Base-by-base conservation (phyloP, 2,329 filamentous ascomycete genomes). In the Nemania abortiva region DNA sequence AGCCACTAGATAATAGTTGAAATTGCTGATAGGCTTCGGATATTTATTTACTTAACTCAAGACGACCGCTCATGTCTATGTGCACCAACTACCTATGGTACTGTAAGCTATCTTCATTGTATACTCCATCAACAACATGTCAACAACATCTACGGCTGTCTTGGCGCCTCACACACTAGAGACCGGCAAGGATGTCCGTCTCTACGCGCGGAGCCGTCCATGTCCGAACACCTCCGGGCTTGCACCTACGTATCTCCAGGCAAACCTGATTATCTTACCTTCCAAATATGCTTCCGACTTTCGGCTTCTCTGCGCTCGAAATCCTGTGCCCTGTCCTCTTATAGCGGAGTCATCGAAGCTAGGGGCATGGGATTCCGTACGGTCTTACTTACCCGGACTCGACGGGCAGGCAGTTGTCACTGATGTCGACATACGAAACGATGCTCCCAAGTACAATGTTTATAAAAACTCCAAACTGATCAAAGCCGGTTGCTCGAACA, bases 301-400 rank as follows among this genome's bases (percentile, higher is more conserved):
- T 76, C 83, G 85, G 13, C 76, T 83, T 20, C 84, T 91, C 27
- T 91, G 89, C 76, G 81, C 82, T 1, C 84, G 88, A 57, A 91
- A 91, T 71, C 87, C 89, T 2, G 88, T 90, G 0, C 85, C 89
- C 0, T 91, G 89, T 72, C 89, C 89, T 0, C 79, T 91, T 0
- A 80, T 91, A 10, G 88, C 85, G 13, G 85, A 87, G 74, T 88
- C 85, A 2, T 77, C 79, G 0, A 52, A 70, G 0, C 78, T 81
- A 0, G 88, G 88, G 3, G 74, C 79, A 49, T 85, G 79, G 69
- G 74, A 77, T 55, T 69, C 76, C 2, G 74, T 86, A n/a, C 80
- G 77, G 22, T 80, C 80, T 1, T 68, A 76, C 61, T 42, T 81
- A 5, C 64, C 71, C 1, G 71, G 72, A 3, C 60, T 77, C 20